Base-by-base conservation (phyloP, 495 filamentous ascomycete species). In the Penicillium silybi region DNA sequence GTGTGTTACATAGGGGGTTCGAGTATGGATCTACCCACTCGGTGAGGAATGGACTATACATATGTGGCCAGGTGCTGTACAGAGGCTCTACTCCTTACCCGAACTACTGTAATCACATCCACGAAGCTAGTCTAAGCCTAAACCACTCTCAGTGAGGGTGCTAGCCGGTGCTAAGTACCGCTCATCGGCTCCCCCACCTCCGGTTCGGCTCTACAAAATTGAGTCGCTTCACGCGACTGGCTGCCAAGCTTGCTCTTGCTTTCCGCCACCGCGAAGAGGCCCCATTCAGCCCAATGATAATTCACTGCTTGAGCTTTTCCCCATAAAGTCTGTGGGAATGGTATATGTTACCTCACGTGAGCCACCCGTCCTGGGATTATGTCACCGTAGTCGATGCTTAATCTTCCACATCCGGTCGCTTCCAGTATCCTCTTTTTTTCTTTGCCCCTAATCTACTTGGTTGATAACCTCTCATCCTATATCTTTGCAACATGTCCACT, bases 361-460 rank as follows among this genome's bases (percentile, higher is more conserved):
- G 18, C 37, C 2, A 9, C 18, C 37, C 3, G 15, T 16, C 9
- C 16, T 2, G 16, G 37, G 50, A 58, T 58, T 58, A 58, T 58
- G 55, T 58, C 55, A 58, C 50, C 49, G 29, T n/a, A n/a, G n/a
- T 35, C 45, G 40, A 54, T 54, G 50, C 50, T 46, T 43, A 46
- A 40, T 32, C 39, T 32, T 41, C 52, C 52, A 19, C 39, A 45
- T 48, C 54, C 49, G 54, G 54, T 53, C 55, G 50, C 46, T 46
- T 58, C 56, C 41, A 48, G 41, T 47, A 16, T 16, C 44, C 42
- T 25, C 13, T 26, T 46, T 19, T 15, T 20, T 18, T 4, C 9
- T 29, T 32, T 15, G 29, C 29, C 29, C 29, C 29, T 13, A 32
- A 32, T 26, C 41, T 45, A 32, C 40, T 16, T 22, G 43, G 26